phyloP scores from a whole-genome alignment of 78 protist species.

The Dictyostelium citrinum region DNA sequence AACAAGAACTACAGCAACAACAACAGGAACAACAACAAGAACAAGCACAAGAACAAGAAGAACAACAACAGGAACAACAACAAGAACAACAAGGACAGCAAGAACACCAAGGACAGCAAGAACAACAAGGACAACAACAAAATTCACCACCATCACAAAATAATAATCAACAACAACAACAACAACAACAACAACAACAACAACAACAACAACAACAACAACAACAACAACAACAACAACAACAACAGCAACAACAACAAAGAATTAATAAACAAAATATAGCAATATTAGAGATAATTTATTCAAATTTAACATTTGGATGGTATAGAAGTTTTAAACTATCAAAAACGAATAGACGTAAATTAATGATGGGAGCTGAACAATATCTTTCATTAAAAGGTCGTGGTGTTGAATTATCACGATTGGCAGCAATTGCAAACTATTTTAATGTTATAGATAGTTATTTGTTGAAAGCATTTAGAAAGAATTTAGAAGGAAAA shows the following conservation, averaged over 20 bases:
- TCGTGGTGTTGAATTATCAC: neutral
- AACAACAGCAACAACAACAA: neutral
- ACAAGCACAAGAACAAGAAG: neutral
- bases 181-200: too few relatives aligned
- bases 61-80: neutral
- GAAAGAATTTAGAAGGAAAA: neutral
- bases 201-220: neutral
- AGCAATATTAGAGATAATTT: neutral
- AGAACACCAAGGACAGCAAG: neutral
- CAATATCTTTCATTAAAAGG: neutral
- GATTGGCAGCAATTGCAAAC: neutral
- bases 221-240: neutral
- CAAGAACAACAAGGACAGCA: neutral
- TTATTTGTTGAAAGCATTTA: neutral
- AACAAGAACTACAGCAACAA: neutral
- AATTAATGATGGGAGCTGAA: neutral
- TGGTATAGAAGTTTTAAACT: conserved; percentile 1
- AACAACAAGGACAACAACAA: neutral
- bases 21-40: neutral
- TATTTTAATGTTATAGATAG: conserved; percentile 22
- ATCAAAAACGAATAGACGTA: neutral
- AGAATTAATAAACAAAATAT: neutral
- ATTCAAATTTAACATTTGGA: neutral
- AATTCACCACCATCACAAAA: neutral
- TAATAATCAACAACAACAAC: neutral